Percentiles rank a stretch among this genome's conserved stretches.
Evolutionary conservation across 768 basidiomycete species (phyloP).

Genomic region (Lactarius sanguifluus): DNA sequence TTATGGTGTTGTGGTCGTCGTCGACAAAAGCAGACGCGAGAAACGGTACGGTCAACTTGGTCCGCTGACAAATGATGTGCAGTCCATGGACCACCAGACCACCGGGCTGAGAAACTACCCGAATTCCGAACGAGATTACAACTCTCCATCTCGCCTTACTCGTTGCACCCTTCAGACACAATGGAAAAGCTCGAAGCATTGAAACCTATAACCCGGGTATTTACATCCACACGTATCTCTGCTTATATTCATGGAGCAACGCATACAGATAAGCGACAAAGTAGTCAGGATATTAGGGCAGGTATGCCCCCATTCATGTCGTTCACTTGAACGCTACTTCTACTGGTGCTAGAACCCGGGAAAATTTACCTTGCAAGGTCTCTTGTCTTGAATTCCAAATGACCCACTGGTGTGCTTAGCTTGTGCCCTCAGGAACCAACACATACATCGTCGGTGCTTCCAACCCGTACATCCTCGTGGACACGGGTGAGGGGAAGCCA

Average conservation of each 20-base stretch:
- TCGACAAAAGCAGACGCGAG: background rate
- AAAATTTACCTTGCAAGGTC: slow-evolving; percentile 85
- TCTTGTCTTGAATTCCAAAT: background rate
- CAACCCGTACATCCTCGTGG: slow-evolving; percentile 76
- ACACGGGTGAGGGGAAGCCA: slow-evolving; percentile 75
- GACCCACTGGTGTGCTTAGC: background rate
- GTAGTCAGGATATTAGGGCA: slow-evolving; percentile 74
- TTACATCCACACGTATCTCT: slow-evolving; percentile 21
- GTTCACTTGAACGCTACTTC: background rate
- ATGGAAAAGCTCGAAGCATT: slow-evolving; percentile 57
- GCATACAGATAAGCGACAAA: slow-evolving; percentile 59
- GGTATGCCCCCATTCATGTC: slow-evolving; percentile 41
- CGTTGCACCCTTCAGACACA: background rate
- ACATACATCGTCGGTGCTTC: slow-evolving; percentile 77
- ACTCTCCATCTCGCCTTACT: background rate
- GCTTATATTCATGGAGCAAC: background rate
- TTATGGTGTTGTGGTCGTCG: slow-evolving; percentile 13
- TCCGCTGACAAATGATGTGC: slow-evolving; percentile 16
- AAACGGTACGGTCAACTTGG: background rate
- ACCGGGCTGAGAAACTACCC: background rate
- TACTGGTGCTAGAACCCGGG: slow-evolving; percentile 67
- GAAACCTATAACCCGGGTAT: slow-evolving; percentile 54
- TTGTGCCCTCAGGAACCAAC: slow-evolving; percentile 64
- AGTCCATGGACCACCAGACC: slow-evolving; percentile 7
- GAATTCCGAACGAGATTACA: background rate